Base-by-base conservation (phyloP, 2,329 filamentous ascomycete species). In the Cladosporium sp. region DNA sequence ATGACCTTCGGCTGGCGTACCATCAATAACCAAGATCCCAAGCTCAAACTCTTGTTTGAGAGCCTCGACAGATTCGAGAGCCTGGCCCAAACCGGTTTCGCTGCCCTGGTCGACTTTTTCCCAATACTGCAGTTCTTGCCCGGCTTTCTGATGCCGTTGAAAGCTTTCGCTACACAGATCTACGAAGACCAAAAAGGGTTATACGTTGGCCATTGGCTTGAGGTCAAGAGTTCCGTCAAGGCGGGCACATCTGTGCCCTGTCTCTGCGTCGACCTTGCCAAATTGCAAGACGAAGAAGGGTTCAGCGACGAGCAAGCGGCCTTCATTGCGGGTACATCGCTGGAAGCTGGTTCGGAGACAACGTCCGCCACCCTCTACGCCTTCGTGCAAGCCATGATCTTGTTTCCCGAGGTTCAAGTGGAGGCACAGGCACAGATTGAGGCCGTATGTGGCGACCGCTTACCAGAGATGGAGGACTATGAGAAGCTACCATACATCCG, bases 371-470 rank as follows among this genome's bases (percentile, higher is more conserved):
- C 71, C 1, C 66, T 75, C 3, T 62, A 74, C 15, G 64, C 59
- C 2, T 66, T 65, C 50, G 39, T 67, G 22, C 61, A 66, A n/a
- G 65, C 66, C 15, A 68, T 70, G 66, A 55, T 65, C 12, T 58
- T 64, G 3, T 76, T 82, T 62, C 81, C 82, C 0, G 75, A 79
- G 63, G 83, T 81, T 76, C 77, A 82, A 65, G 71, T 67, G 58
- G 79, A 78, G 64, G 77, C 79, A 5, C 81, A 84, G 65, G 78
- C 77, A 30, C 81, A 84, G 67, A 76, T 65, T 8, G 62, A 61
- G 12, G 52, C 42, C 7, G 59, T 62, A 22, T 56, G 58, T 14
- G 62, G 60, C 9, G 49, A 63, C 19, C 55, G 61, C 1, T 51
- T 66, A 14, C 66, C 66, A 9, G 37, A 40, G 4, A 60, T 63